Base-by-base conservation (phyloP, 768 basidiomycete species). In the Crepidotus variabilis region DNA sequence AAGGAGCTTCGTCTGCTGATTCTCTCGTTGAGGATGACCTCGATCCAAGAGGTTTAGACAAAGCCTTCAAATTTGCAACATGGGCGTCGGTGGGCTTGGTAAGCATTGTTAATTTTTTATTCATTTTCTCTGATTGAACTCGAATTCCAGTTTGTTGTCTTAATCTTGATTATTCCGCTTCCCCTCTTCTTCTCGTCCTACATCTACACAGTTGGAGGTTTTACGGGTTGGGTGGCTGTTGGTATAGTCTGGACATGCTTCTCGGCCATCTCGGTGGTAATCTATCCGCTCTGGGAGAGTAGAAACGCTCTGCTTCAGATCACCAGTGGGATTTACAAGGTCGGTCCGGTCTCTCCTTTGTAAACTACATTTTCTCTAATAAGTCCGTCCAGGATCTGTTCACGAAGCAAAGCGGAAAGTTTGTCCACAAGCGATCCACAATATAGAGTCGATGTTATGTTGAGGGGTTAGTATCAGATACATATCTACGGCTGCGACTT, bases 221-320 rank as follows among this genome's bases (percentile, higher is more conserved):
- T 92, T 56, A 81, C 84, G 0, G 87, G 81, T 0, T 97, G 93
- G 93, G 87, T 96, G 7, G 72, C 82, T 45, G 74, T 95, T 55
- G 88, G 90, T 1, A 86, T 97, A 57, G 73, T 87, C 34, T 97
- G 94, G 94, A 76, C 87, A 20, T 94, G 95, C 71, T 74, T 78
- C 51, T 93, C 91, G 1, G 76, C 85, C 2, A 78, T 87, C 57
- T 74, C 83, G 6, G 90, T 93, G 45, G 91, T 95, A 18, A 21
- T 96, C 13, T 93, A 92, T 63, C 94, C 94, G 18, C 73, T 96
- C 3, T 96, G 79, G 73, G 94, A 98, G 75, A 92, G 89, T 52
- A 75, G 91, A 43, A 73, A 60, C 4, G 91, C 89, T 0, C 65
- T 98, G 47, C 34, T 13, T 6, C 71, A 82, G 67, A 90, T 95